A percentile compares a stretch with the other conserved stretches of the same genome.
Evolutionary conservation across 2,329 filamentous ascomycete genomes (phyloP).

Genomic region (Pestalotiopsis sp.): DNA sequence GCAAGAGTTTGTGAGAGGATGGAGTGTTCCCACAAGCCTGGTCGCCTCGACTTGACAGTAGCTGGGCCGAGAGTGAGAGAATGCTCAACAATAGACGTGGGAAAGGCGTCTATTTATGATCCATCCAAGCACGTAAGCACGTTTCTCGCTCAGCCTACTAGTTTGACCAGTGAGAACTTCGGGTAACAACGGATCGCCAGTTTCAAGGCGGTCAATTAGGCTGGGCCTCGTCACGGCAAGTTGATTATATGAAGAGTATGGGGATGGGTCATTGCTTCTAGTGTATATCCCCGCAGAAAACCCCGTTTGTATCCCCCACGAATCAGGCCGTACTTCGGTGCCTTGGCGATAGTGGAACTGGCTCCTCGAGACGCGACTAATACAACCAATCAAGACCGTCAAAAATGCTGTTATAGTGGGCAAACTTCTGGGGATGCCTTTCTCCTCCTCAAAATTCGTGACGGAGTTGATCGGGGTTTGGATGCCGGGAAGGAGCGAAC

Average conservation of each 20-base stretch:
- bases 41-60: not conserved
- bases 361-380: conserved; percentile 7
- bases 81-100: not conserved
- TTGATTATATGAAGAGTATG: not conserved
- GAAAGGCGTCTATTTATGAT: not conserved
- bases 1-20: conserved; percentile 3
- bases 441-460: not conserved
- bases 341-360: conserved; percentile 22
- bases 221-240: not conserved
- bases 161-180: not conserved
- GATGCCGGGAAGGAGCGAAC: not conserved
- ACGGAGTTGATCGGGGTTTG: conserved; percentile 2
- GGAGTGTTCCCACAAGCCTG: not conserved
- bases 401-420: not conserved
- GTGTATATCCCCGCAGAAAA: conserved; percentile 7
- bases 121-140: not conserved
- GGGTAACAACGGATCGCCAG: not conserved
- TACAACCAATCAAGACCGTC: not conserved
- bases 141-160: not conserved
- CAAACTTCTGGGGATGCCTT: not conserved
- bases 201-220: not conserved
- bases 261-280: not conserved
- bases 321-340: conserved; percentile 28
- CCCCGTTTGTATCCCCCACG: conserved; percentile 15
- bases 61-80: not conserved